phyloP scores from a whole-genome alignment of 805 yeast species.

The Spathaspora gorwiae region DNA sequence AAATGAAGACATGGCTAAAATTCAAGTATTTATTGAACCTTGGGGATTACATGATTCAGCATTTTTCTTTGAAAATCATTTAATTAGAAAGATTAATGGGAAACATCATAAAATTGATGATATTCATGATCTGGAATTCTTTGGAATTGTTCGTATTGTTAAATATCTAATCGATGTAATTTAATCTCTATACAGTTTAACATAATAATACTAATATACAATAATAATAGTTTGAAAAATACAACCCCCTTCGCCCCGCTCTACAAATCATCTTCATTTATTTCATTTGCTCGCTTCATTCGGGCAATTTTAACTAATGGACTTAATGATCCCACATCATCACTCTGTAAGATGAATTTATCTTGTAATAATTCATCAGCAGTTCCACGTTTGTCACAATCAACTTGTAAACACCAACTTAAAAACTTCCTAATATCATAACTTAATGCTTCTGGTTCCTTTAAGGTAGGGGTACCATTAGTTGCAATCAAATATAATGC shows the following conservation, averaged over 20 bases:
- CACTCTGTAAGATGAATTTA: constrained; percentile 60
- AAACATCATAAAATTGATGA: background rate
- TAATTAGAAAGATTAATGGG: constrained; percentile 6
- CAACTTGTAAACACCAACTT: constrained; percentile 75
- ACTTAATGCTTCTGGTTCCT: constrained; percentile 79
- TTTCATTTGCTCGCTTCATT: constrained; percentile 50
- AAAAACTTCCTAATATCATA: constrained; percentile 64
- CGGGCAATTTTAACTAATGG: constrained; percentile 74
- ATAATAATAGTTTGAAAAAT: no score
- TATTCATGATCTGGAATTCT: constrained; percentile 10
- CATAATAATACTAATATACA: no score
- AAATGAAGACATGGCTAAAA: background rate
- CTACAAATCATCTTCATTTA: constrained; percentile 8
- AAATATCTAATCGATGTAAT: constrained; percentile 17
- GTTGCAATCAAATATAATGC: constrained; percentile 93
- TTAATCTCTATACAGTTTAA: constrained; percentile 3
- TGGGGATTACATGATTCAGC: constrained; percentile 32
- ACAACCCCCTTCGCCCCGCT: background rate
- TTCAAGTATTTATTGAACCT: constrained; percentile 21
- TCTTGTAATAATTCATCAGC: constrained; percentile 69
- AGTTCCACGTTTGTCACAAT: constrained; percentile 73
- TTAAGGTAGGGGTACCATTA: constrained; percentile 91
- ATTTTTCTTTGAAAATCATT: constrained; percentile 21
- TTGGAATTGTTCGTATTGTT: constrained; percentile 17
- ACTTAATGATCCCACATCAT: constrained; percentile 56